Base-by-base conservation (phyloP, 441 rosid genomes). In the Arabidopsis lyrata region DNA sequence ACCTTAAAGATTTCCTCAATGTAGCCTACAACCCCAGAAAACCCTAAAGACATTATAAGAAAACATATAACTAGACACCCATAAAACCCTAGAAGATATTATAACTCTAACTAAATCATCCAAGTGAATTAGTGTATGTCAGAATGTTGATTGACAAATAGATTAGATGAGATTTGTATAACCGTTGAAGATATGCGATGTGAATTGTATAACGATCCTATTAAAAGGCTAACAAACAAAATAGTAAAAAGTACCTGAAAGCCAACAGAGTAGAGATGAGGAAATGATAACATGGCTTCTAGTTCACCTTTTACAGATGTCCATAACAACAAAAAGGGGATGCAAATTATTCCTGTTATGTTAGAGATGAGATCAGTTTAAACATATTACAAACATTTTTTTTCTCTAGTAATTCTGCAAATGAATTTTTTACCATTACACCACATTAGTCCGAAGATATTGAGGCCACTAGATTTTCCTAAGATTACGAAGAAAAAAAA, bases 301-400 rank as follows among this genome's bases (percentile, higher is more conserved):
- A 87, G 57, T 76, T 87, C 92, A 31, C 92, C 92, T 15, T 36
- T 80, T 67, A 84, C 8, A 58, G 64, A 77, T 29, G 87, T 84
- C 89, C 86, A 86, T 35, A 87, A 41, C 74, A 87, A 74, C 81
- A 86, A 78, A 75, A 61, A 48, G 0, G 75, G 75, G 0, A 12
- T 61, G 68, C 75, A 71, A 61, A 61, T 71, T 29, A 71, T 38
- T 50, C 75, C 75, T 71, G 49, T 10, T 42, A 57, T 2, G 8
- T 69, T 14, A 22, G 12, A 32, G 8, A 57, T 59, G 22, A 29
- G 1, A 16, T 42, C 20, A 45, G 20, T 45, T 45, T 45, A 45
- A 15, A 15, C 11, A 9, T 20, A 15, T 15, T 7, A 45, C 50
- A 45, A 45, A 45, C 11, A 45, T 45, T 15, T 45, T 45, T 15